A percentile compares a stretch with the other conserved stretches of the same genome.
Evolutionary conservation across 2,329 filamentous ascomycete species (phyloP).

Genomic region (Huntiella abstrusa): DNA sequence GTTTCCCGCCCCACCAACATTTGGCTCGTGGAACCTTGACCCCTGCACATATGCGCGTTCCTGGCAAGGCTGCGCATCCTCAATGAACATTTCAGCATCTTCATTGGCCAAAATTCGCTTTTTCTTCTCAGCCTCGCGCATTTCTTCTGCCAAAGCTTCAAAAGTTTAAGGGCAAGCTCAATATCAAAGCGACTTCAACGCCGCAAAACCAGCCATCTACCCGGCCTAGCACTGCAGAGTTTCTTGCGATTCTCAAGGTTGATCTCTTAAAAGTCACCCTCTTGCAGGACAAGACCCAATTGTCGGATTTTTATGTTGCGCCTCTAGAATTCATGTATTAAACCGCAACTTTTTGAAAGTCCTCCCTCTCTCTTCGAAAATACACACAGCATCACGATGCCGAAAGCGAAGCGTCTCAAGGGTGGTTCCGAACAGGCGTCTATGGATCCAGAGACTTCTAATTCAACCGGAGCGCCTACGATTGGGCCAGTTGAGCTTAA

Average conservation of each 20-base stretch:
- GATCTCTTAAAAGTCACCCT: background rate
- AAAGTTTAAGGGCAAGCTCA: too few relatives aligned
- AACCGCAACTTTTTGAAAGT: background rate
- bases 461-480: constrained; percentile 16
- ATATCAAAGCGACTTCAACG: too few relatives aligned
- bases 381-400: constrained; percentile 23
- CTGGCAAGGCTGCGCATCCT: constrained; percentile 10
- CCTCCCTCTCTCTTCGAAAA: background rate
- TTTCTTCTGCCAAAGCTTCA: too few relatives aligned
- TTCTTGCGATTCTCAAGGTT: background rate
- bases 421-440: constrained; percentile 16
- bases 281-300: background rate
- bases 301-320: background rate
- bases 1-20: constrained; percentile 6
- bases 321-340: background rate
- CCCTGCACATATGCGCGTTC: background rate
- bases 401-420: constrained; percentile 40
- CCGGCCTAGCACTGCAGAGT: background rate
- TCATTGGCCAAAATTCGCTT: constrained; percentile 5
- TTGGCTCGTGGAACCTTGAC: background rate
- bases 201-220: background rate
- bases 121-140: constrained; percentile 7
- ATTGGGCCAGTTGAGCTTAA: constrained; percentile 38
- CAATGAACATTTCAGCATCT: background rate
- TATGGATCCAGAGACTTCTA: constrained; percentile 14